phyloP scores from a whole-genome alignment of 2,329 filamentous ascomycete genomes.

The Phialophora chinensis region DNA sequence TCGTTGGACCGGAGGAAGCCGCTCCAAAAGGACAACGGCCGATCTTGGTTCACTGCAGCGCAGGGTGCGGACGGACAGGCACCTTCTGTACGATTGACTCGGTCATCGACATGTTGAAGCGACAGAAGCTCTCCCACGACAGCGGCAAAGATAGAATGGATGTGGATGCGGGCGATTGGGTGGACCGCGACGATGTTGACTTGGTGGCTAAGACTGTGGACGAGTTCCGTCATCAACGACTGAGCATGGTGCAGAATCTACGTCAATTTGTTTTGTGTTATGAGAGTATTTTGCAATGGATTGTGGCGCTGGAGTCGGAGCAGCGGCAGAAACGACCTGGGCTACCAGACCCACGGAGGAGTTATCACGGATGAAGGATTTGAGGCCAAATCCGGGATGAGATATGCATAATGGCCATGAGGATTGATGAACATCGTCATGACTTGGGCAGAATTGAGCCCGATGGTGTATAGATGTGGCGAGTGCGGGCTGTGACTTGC shows the following conservation, averaged over 20 bases:
- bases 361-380: slow-evolving; percentile 30
- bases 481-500: background rate
- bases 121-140: slow-evolving; percentile 63
- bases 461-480: background rate
- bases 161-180: slow-evolving; percentile 59
- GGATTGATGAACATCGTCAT: background rate
- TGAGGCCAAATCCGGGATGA: background rate
- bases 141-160: slow-evolving; percentile 36
- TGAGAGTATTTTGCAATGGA: slow-evolving; percentile 90
- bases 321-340: slow-evolving; percentile 29
- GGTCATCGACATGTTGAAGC: slow-evolving; percentile 94
- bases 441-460: background rate
- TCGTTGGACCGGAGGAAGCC: slow-evolving; percentile 63
- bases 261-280: slow-evolving; percentile 96
- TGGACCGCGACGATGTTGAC: slow-evolving; percentile 74
- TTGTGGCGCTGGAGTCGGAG: slow-evolving; percentile 49
- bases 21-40: slow-evolving; percentile 65
- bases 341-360: slow-evolving; percentile 30
- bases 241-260: slow-evolving; percentile 96
- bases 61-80: slow-evolving; percentile 92
- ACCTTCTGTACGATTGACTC: slow-evolving; percentile 97
- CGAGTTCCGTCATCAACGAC: slow-evolving; percentile 83
- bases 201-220: slow-evolving; percentile 86
- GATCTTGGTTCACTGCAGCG: slow-evolving; percentile 91
- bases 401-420: background rate